A percentile compares a stretch with the other conserved stretches of the same genome.
phyloP scores from a whole-genome alignment of 352 stramenopile species.

The Globisporangium perplexum region DNA sequence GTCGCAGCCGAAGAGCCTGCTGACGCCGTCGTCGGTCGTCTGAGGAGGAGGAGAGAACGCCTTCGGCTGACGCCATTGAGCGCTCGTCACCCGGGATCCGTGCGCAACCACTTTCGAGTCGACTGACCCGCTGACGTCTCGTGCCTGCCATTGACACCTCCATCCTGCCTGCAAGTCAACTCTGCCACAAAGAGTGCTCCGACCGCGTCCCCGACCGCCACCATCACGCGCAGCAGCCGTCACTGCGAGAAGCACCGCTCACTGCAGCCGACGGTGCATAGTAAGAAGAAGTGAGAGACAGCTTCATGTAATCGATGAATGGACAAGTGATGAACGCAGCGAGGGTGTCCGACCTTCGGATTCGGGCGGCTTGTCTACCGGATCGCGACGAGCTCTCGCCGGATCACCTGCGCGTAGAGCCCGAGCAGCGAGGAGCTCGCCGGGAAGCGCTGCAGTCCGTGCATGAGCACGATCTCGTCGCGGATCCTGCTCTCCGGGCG shows the following conservation, averaged over 20 bases:
- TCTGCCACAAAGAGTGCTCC: neutral
- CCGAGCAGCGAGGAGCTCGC: slow-evolving; percentile 34
- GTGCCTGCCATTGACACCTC: neutral
- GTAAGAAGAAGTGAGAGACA: neutral
- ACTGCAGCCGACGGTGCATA: neutral
- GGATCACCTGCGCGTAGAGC: slow-evolving; percentile 47
- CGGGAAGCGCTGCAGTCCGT: slow-evolving; percentile 43
- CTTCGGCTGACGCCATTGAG: too few relatives aligned
- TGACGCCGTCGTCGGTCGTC: slow-evolving; percentile 55
- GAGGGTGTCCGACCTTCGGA: too few relatives aligned
- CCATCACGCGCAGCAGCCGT: neutral
- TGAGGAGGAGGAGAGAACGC: slow-evolving; percentile 16
- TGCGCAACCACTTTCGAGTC: too few relatives aligned
- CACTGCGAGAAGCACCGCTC: neutral
- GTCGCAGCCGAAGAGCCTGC: slow-evolving; percentile 34
- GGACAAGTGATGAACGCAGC: neutral
- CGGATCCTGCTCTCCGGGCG: slow-evolving; percentile 30
- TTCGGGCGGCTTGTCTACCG: too few relatives aligned
- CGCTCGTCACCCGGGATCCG: too few relatives aligned
- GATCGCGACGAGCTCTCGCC: slow-evolving; percentile 22
- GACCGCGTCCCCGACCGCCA: neutral
- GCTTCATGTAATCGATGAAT: neutral
- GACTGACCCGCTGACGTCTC: neutral
- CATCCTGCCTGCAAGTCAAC: neutral
- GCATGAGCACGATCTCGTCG: slow-evolving; percentile 60